A percentile compares a stretch with the other conserved stretches of the same genome.
phyloP scores from a whole-genome alignment of 2,329 filamentous ascomycete species.

The Esteya vermicola region DNA sequence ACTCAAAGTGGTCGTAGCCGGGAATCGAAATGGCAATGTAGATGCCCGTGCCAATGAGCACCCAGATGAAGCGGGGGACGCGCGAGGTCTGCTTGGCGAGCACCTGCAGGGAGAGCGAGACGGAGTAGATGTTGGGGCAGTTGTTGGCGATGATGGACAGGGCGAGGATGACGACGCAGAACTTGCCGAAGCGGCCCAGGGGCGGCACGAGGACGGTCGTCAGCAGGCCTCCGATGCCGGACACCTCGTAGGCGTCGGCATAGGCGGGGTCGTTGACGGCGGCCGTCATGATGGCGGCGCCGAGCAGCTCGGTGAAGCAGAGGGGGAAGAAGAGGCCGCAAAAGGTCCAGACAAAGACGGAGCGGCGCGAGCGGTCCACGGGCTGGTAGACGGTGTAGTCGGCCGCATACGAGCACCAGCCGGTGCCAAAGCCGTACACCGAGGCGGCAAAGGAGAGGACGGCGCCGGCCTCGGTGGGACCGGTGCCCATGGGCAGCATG shows the following conservation, averaged over 20 bases:
- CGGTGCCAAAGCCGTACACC: slow-evolving; percentile 53
- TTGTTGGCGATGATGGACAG: slow-evolving; percentile 31
- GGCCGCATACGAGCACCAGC: slow-evolving; percentile 47
- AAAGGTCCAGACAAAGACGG: slow-evolving; percentile 57
- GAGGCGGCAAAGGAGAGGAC: slow-evolving; percentile 53
- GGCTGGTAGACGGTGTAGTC: slow-evolving; percentile 44
- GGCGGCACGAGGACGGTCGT: slow-evolving; percentile 26
- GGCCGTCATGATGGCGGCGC: slow-evolving; percentile 54
- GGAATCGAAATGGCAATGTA: slow-evolving; percentile 43
- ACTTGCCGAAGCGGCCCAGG: slow-evolving; percentile 30
- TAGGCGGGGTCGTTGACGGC: slow-evolving; percentile 41
- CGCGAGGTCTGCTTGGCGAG: slow-evolving; percentile 32
- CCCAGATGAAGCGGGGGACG: slow-evolving; percentile 44
- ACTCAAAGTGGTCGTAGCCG: slow-evolving; percentile 18
- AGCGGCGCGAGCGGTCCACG: slow-evolving; percentile 28
- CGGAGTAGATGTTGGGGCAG: slow-evolving; percentile 23
- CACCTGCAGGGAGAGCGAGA: slow-evolving; percentile 33
- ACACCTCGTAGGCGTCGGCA: slow-evolving; percentile 21
- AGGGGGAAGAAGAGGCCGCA: slow-evolving; percentile 56
- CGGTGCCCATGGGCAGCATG: slow-evolving; percentile 33
- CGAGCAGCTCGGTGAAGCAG: slow-evolving; percentile 60
- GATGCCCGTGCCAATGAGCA: slow-evolving; percentile 41
- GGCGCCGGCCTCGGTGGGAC: slow-evolving; percentile 36
- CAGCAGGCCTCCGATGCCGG: slow-evolving; percentile 32
- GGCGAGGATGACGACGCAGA: slow-evolving; percentile 31